Base-by-base conservation (phyloP, 1,284 basidiomycete species). In the Paramarasmius palmivorus region DNA sequence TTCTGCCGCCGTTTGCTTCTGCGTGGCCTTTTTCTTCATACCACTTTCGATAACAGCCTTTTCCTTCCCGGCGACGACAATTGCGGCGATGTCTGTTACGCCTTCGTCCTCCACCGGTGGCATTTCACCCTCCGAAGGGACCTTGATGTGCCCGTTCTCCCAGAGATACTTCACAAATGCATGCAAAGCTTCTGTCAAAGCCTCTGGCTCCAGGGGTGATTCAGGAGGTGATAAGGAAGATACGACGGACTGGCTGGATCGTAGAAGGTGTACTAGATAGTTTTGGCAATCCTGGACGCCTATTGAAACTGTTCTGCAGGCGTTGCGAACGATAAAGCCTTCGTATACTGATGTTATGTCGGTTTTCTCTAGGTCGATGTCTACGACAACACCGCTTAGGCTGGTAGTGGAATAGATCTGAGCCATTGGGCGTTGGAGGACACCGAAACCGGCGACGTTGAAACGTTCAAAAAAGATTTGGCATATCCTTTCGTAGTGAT, bases 401-500 rank as follows among this genome's bases (percentile, higher is more conserved):
- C 80, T 78, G 60, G 89, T 90, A n/a, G 86, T 84, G 19, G 92
- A 88, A 70, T 90, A 97, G 52, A 94, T 77, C 57, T 92, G 88
- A 3, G 90, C 84, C 64, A 96, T 82, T 4, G 95, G 88, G 2
- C 92, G 85, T 57, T 96, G 91, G 39, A 96, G 77, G 59, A 97
- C 77, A 40, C 84, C 83, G 59, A 98, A 84, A 25, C 86, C 90
- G 3, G 96, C 91, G 40, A 90, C 86, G 67, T 98, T 97, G 79
- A 98, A 92, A n/a, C 88, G 83, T 68, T 98, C 95, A 65, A 98
- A 99, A 68, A 97, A 94, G 53, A 95, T 79, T 65, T 92, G 93
- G 59, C 89, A 90, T 64, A 90, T 78, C 44, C 78, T 78, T 65
- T 96, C 92, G 65, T 88, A 82, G 4, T 84, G 79, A 50, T 81